Evolutionary conservation across 1,139 yeast species (phyloP).

Genomic region (Sugiyamaella xylanicola): DNA sequence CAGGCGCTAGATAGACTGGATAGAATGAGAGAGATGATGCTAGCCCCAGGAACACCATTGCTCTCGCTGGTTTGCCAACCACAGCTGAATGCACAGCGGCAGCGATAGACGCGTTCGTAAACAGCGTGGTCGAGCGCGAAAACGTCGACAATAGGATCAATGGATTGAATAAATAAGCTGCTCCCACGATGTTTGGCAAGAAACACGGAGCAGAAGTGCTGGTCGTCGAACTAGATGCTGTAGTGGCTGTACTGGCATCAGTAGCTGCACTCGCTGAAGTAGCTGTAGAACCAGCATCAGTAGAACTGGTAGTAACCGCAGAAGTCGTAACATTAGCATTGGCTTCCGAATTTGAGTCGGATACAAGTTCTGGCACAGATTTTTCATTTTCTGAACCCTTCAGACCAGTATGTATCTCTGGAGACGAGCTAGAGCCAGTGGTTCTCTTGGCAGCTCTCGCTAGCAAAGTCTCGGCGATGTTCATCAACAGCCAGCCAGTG

Average conservation of each 20-base stretch:
- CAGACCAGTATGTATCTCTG: too few relatives aligned
- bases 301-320: not conserved
- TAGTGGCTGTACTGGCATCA: too few relatives aligned
- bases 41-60: constrained; percentile 59
- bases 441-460: too few relatives aligned
- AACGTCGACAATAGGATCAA: constrained; percentile 65
- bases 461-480: constrained; percentile 41
- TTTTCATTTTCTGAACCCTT: not conserved
- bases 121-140: constrained; percentile 65
- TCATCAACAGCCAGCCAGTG: constrained; percentile 48
- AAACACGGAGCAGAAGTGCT: constrained; percentile 16
- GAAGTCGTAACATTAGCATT: not conserved
- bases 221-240: too few relatives aligned
- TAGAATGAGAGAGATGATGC: constrained; percentile 68
- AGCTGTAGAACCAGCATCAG: not conserved
- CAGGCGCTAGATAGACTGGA: constrained; percentile 49
- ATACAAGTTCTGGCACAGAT: too few relatives aligned
- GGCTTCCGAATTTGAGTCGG: too few relatives aligned
- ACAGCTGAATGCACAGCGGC: constrained; percentile 54
- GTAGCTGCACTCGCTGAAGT: too few relatives aligned
- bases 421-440: too few relatives aligned
- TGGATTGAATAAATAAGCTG: constrained; percentile 80
- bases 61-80: constrained; percentile 46
- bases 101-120: constrained; percentile 61
- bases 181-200: constrained; percentile 40